Conservation (phyloP, 768 basidiomycete genomes). For the Mycena vitilis region DNA sequence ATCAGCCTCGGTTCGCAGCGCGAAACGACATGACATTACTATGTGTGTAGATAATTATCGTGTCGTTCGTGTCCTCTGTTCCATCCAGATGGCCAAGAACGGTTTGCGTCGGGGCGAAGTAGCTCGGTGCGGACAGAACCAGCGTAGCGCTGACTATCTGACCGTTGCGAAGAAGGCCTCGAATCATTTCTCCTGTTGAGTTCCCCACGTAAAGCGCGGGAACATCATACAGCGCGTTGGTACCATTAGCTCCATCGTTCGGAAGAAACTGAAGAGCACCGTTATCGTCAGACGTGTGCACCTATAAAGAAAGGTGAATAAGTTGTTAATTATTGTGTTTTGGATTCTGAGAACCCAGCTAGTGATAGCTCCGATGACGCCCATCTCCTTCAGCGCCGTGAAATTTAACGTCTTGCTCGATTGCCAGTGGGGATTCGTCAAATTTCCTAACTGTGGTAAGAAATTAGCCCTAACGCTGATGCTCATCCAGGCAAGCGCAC, state of each 20-base stretch:
- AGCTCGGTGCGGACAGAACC: slow-evolving; percentile 44
- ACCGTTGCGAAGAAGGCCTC: slow-evolving; percentile 35
- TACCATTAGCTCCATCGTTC: slow-evolving; percentile 40
- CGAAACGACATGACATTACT: slow-evolving; percentile 32
- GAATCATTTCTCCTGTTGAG: slow-evolving; percentile 44
- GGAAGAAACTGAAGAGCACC: slow-evolving; percentile 47
- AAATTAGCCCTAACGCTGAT: not conserved
- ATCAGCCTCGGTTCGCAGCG: not conserved
- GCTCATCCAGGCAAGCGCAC: slow-evolving; percentile 29
- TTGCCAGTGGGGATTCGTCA: slow-evolving; percentile 49
- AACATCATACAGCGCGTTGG: slow-evolving; percentile 40
- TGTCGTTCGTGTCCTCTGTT: slow-evolving; percentile 34
- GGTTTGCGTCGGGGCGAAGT: slow-evolving; percentile 38
- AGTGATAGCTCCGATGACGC: slow-evolving; percentile 40
- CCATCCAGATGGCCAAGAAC: slow-evolving; percentile 43
- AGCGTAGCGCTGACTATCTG: slow-evolving; percentile 42
- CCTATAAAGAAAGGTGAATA: slow-evolving; percentile 38
- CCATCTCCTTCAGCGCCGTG: slow-evolving; percentile 34
- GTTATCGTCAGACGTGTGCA: slow-evolving; percentile 44
- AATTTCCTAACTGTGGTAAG: slow-evolving; percentile 40
- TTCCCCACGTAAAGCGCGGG: slow-evolving; percentile 46
- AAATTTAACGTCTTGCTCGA: slow-evolving; percentile 45
- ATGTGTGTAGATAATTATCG: slow-evolving; percentile 46
- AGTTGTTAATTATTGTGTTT: too few relatives aligned
- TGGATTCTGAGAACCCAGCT: too few relatives aligned